A percentile compares a stretch with the other conserved stretches of the same genome.
phyloP scores from a whole-genome alignment of 768 basidiomycete species.

The Kwoniella dejecticola region DNA sequence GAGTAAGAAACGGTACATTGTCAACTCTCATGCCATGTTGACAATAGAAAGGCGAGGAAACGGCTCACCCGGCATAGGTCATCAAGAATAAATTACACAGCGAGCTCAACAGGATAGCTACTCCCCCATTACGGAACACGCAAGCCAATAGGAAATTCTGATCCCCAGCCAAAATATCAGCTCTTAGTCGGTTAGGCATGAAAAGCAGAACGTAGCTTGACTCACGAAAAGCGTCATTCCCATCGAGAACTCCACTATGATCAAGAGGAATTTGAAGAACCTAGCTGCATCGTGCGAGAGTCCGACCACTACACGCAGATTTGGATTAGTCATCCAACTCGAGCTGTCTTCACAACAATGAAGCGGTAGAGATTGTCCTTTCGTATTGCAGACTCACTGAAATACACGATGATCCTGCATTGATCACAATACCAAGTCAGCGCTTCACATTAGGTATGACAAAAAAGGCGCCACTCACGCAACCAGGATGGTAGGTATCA shows the following conservation, averaged over 20 bases:
- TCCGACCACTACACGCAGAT: conserved; percentile 66
- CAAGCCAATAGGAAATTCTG: conserved; percentile 87
- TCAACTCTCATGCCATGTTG: too few species aligned
- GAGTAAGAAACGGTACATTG: conserved; percentile 40
- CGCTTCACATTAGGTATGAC: not conserved
- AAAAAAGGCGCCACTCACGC: conserved; percentile 50
- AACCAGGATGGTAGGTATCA: conserved; percentile 85
- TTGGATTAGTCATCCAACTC: not conserved
- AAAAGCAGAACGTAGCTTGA: conserved; percentile 14
- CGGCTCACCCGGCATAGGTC: conserved; percentile 55
- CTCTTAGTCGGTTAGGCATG: not conserved
- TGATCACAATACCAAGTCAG: not conserved
- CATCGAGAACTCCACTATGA: conserved; percentile 80
- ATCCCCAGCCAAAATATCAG: not conserved
- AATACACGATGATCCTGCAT: conserved; percentile 62
- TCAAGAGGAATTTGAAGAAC: conserved; percentile 94
- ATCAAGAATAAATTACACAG: conserved; percentile 59
- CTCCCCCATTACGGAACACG: conserved; percentile 78
- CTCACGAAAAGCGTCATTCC: conserved; percentile 83
- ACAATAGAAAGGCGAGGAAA: not conserved
- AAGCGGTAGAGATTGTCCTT: too few species aligned
- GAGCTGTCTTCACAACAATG: too few species aligned
- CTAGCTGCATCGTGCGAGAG: conserved; percentile 72
- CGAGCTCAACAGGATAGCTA: conserved; percentile 83
- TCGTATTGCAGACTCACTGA: conserved; percentile 44